Base-by-base conservation (phyloP, 139 green algal species). In the Pleodorina starrii region DNA sequence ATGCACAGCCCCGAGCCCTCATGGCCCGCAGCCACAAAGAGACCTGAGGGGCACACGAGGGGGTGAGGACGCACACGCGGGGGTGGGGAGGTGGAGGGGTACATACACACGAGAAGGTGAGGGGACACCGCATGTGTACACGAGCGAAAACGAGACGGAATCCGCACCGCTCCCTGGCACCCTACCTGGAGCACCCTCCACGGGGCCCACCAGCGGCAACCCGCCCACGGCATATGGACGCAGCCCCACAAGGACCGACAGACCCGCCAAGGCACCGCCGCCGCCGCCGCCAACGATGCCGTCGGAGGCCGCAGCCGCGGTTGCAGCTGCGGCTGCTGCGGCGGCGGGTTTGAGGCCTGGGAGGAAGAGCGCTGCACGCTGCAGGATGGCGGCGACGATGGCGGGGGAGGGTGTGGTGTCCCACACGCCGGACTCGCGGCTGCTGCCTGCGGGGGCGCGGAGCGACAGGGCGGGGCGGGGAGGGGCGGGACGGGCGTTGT, bases 1-100 rank as follows among this genome's bases (percentile, higher is more conserved):
- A 97, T 81, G 27, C 89, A 95, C 29, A 98, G 90, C 11, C 96
- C 96, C 42, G 94, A 97, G 38, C 96, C 96, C 76, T 98, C 96
- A 79, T 98, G 96, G 2, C 96, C 96, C 12, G 95, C 95, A 32
- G 96, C 95, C 0, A 97, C 68, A 32, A 91, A 93, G 40, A 97
- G 75, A 1, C 91, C 91, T 92, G 85, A 35, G 43, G 54, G 60
- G 43, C 1, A 35, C n/a, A 4, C 44, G 51, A 32, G 10, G 54
- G 36, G 36, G 1, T 66, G 68, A 32, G 35, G 27, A 73, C 63
- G 54, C 54, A 66, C 54, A 66, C 14, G 29, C 38, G 40, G 40
- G 36, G n/a, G n/a, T n/a, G n/a, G n/a, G n/a, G n/a, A n/a, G n/a
- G n/a, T n/a, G n/a, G n/a, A n/a, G n/a, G n/a, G n/a, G n/a, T n/a